Evolutionary conservation across 1,284 basidiomycete genomes (phyloP), one percentile per base, ranked within the genome.

Genomic region (Fomitopsis palustris): DNA sequence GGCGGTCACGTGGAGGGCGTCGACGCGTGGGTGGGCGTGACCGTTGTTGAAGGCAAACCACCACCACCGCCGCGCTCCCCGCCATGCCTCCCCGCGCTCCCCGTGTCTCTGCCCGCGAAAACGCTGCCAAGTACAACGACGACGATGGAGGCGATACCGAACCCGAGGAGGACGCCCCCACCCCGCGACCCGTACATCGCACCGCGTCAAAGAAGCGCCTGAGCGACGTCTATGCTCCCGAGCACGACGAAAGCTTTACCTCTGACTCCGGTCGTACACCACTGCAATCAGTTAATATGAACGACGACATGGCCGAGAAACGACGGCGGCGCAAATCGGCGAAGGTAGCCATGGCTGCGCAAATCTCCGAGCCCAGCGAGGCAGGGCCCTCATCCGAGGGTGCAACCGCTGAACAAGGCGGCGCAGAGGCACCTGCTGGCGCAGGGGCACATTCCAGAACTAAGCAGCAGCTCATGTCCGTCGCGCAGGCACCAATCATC

Each of bases 231-330:
- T 75, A 79, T 65, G 53, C 69, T 38, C 72, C 72, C 19, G 81
- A 81, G 52, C 71, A 77, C 45, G 84, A 87, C 61, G 76, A 72
- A 37, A 82, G 78, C 65, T 82, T 83, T 67, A 72, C 71, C 9
- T 76, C 78, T 49, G 82, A 83, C 61, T 66, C 72, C 43, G 77
- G 74, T 52, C 82, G 84, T 60, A 70, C 72, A 35, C 82, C 82
- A 17, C 70, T 83, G 61, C 81, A 81, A 66, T 74, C 82, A 12
- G 85, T 87, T 51, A 88, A 85, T 64, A 83, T 91, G 61, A 92
- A 92, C 69, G 90, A 92, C 66, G 90, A 92, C 72, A 82, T 82
- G 4, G 89, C 89, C 0, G 90, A 92, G 78, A 91, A 90, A 69
- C 79, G 90, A 51, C 78, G 85, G 60, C 76, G 90, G 56, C 77